phyloP scores from a whole-genome alignment of 2,329 filamentous ascomycete species.

The Lasiodiplodia theobromae region DNA sequence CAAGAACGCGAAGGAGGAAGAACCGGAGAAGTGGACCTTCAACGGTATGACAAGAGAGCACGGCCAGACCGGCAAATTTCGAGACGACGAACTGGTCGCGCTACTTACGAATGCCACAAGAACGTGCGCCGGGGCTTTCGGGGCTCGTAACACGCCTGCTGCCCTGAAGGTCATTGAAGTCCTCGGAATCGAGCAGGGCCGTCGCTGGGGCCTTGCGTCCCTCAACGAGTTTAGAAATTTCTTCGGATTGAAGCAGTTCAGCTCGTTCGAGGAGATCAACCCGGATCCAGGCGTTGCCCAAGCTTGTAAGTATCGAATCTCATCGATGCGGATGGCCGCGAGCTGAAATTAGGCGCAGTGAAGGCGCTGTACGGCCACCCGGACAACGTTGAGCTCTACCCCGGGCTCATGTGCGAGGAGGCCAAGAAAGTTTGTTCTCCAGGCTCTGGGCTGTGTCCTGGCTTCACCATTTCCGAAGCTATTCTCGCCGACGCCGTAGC shows the following conservation, averaged over 20 bases:
- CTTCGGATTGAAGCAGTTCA: slow-evolving; percentile 74
- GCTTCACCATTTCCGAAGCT: slow-evolving; percentile 63
- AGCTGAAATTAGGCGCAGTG: slow-evolving; percentile 30
- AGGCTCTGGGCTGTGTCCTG: slow-evolving; percentile 55
- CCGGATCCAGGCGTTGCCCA: slow-evolving; percentile 54
- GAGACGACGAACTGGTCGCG: slow-evolving; percentile 53
- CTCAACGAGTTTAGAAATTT: slow-evolving; percentile 83
- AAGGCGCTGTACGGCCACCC: slow-evolving; percentile 60
- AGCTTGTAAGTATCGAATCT: slow-evolving; percentile 27
- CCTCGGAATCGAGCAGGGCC: slow-evolving; percentile 74
- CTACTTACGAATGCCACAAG: slow-evolving; percentile 47
- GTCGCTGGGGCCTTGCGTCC: slow-evolving; percentile 74
- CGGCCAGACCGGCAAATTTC: slow-evolving; percentile 48
- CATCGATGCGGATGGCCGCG: neutral
- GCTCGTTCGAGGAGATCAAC: slow-evolving; percentile 81
- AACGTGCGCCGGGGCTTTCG: slow-evolving; percentile 60
- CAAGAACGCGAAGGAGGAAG: slow-evolving; percentile 65
- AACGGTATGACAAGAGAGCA: slow-evolving; percentile 48
- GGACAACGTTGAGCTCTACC: slow-evolving; percentile 64
- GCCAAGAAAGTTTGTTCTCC: slow-evolving; percentile 60
- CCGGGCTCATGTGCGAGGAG: slow-evolving; percentile 63
- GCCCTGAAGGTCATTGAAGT: slow-evolving; percentile 67
- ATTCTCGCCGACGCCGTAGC: slow-evolving; percentile 58
- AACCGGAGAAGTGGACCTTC: slow-evolving; percentile 51
- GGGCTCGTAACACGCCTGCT: slow-evolving; percentile 57